These are phyloP conservation scores for Sphagnum magellanicum DNA, from an alignment of 228 moss, liverwort and hornwort genomes.

Conservation along the genomic window DNA sequence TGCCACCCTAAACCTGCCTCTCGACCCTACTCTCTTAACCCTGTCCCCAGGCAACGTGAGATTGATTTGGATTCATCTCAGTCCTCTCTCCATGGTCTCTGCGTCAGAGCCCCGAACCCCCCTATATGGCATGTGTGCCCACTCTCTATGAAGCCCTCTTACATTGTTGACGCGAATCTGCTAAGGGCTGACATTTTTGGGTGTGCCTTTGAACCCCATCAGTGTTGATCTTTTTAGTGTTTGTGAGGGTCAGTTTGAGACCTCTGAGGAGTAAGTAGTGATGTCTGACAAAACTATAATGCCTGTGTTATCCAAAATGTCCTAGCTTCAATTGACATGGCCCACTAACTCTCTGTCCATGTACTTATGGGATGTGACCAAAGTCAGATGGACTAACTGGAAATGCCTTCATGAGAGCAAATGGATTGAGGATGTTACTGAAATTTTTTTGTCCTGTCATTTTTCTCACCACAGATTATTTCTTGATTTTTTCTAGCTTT, in stretches of 20 bases:
- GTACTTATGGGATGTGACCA: too few species aligned
- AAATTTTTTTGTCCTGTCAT: too few species aligned
- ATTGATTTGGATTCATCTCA: slow-evolving; percentile 91
- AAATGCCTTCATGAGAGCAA: too few species aligned
- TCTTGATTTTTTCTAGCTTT: too few species aligned
- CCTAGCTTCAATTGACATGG: too few species aligned
- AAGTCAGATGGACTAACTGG: too few species aligned
- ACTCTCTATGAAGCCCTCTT: slow-evolving; percentile 25
- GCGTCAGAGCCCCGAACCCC: slow-evolving; percentile 29
- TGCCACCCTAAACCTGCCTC: slow-evolving; percentile 89
- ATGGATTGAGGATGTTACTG: too few species aligned
- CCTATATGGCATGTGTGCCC: slow-evolving; percentile 4
- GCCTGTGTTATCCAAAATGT: too few species aligned
- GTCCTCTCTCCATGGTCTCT: slow-evolving; percentile 57
- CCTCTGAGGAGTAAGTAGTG: not conserved
- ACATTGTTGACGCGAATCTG: slow-evolving; percentile 17
- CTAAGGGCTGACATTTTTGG: slow-evolving; percentile 12
- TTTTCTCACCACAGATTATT: too few species aligned
- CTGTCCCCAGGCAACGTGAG: slow-evolving; percentile 75
- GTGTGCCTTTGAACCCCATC: not conserved
- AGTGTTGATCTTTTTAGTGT: too few species aligned
- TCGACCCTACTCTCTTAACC: slow-evolving; percentile 82
- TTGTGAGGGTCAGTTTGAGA: not conserved
- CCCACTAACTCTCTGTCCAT: too few species aligned
- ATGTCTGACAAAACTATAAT: not conserved